Conservation (phyloP, 2,329 filamentous ascomycete species). For the Xylariaceae sp. region DNA sequence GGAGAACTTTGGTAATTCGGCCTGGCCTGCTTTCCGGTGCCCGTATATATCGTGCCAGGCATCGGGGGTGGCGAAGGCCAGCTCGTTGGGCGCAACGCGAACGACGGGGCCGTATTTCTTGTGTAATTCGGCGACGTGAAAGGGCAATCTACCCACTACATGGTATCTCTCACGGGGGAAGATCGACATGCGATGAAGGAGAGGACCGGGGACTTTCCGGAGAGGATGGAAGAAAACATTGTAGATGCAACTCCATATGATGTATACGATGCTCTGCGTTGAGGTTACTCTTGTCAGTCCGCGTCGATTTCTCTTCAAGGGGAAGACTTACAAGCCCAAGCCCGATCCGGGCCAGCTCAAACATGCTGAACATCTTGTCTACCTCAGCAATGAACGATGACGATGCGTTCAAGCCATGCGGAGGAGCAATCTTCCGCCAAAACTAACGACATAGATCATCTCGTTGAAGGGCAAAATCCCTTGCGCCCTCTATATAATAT, state of each 20-base stretch:
- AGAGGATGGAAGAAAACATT: conserved; percentile 17
- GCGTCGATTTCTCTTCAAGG: not conserved
- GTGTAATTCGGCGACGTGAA: conserved; percentile 6
- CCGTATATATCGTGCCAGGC: conserved; percentile 18
- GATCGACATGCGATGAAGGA: conserved; percentile 6
- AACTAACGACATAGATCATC: not conserved
- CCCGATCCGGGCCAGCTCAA: not conserved
- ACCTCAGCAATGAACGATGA: not conserved
- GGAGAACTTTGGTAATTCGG: conserved; percentile 10
- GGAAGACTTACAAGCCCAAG: not conserved
- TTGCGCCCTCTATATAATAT: not conserved
- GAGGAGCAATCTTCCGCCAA: not conserved
- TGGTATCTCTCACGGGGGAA: conserved; percentile 5
- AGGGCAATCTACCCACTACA: conserved; percentile 3
- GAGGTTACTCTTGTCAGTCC: not conserved
- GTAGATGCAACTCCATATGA: conserved; percentile 3
- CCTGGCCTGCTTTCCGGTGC: conserved; percentile 2
- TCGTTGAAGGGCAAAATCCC: not conserved
- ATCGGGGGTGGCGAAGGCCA: conserved; percentile 9
- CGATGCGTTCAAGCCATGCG: not conserved
- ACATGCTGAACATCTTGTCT: not conserved
- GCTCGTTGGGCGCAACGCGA: conserved; percentile 11
- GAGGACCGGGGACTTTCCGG: conserved; percentile 13
- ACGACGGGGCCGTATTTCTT: conserved; percentile 15
- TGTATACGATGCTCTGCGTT: not conserved